These are phyloP conservation scores for Tulasnella calospora DNA, from an alignment of 768 basidiomycete species.

Conservation along the genomic window DNA sequence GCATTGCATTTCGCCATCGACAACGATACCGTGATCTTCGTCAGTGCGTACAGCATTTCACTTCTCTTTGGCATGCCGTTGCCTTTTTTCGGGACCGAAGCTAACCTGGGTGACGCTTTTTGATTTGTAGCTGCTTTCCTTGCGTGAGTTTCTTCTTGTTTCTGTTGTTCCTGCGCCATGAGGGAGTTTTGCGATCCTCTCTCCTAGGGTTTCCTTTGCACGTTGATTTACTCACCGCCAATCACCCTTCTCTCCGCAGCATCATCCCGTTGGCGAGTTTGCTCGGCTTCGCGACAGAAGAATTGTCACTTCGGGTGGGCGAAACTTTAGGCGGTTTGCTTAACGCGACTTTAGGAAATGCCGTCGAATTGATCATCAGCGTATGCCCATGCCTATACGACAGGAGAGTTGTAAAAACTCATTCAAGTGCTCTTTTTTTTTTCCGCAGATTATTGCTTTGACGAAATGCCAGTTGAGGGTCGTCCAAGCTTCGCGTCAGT, in stretches of 20 bases:
- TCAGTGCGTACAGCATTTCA: constrained; percentile 48
- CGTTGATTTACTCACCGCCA: background rate
- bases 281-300: constrained; percentile 77
- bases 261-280: constrained; percentile 81
- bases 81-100: background rate
- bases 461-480: constrained; percentile 74
- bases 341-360: constrained; percentile 54
- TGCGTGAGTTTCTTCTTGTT: constrained; percentile 5
- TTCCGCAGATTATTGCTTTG: constrained; percentile 64
- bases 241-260: constrained; percentile 65
- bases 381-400: constrained; percentile 44
- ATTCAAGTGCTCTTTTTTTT: background rate
- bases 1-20: constrained; percentile 59
- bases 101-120: background rate
- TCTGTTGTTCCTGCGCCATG: background rate
- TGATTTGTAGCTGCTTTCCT: constrained; percentile 19
- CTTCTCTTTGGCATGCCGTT: background rate
- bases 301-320: constrained; percentile 74
- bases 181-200: background rate
- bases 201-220: background rate
- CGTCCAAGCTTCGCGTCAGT: constrained; percentile 69
- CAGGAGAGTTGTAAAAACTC: background rate
- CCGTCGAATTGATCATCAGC: constrained; percentile 61
- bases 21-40: constrained; percentile 59
- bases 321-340: constrained; percentile 78